Evolutionary conservation across 768 basidiomycete species (phyloP).

Genomic region (Leccinum aurantiacum): DNA sequence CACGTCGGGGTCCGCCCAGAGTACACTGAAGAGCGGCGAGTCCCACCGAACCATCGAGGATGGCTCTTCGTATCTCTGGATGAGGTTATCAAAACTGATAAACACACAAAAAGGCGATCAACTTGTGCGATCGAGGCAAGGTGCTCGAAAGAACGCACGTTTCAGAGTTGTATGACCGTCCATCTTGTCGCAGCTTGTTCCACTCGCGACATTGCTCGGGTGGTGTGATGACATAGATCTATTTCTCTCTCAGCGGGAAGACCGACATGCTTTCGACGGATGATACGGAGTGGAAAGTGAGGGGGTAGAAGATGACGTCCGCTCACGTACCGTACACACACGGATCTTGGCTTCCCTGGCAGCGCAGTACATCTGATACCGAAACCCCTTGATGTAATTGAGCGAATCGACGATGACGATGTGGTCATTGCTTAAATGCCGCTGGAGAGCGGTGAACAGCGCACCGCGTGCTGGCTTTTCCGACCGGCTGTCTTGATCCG

Average conservation of each 20-base stretch:
- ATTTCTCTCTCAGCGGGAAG: constrained; percentile 23
- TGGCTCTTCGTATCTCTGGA: constrained; percentile 92
- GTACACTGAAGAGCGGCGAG: constrained; percentile 85
- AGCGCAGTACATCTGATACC: constrained; percentile 97
- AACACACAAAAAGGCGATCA: neutral
- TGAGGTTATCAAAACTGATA: constrained; percentile 39
- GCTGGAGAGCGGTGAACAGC: constrained; percentile 79
- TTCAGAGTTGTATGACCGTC: constrained; percentile 55
- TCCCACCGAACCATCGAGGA: constrained; percentile 99
- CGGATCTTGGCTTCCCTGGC: constrained; percentile 85
- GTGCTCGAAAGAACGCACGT: constrained; percentile 49
- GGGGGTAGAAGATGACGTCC: neutral
- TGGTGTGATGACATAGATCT: constrained; percentile 77
- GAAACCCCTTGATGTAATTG: constrained; percentile 98
- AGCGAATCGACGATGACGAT: constrained; percentile 88
- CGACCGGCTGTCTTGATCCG: constrained; percentile 58
- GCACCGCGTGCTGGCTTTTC: constrained; percentile 90
- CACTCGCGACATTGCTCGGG: constrained; percentile 75
- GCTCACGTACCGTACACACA: constrained; percentile 74
- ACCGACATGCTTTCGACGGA: neutral
- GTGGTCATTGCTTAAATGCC: constrained; percentile 67
- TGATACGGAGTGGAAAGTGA: neutral
- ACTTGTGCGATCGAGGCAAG: neutral
- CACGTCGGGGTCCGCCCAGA: constrained; percentile 67
- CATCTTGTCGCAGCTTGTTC: constrained; percentile 57